Evolutionary conservation across 331 rosid species (phyloP).

Genomic region (Malus hybrid): DNA sequence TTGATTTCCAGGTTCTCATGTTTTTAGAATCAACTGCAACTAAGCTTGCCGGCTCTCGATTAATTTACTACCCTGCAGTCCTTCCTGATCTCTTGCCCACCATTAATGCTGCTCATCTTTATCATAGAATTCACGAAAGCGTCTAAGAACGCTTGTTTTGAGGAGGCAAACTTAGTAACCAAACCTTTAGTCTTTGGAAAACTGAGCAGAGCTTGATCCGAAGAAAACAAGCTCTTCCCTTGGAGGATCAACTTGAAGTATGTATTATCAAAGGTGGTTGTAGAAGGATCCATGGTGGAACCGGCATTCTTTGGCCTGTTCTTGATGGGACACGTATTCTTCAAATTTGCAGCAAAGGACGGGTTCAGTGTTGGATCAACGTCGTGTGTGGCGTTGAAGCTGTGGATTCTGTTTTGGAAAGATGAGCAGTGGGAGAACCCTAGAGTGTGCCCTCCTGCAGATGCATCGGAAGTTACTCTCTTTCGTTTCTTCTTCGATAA

Average conservation of each 20-base stretch:
- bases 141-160: slow-evolving; percentile 43
- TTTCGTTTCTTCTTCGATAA: neutral
- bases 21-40: neutral
- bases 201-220: slow-evolving; percentile 67
- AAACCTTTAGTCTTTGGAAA: slow-evolving; percentile 51
- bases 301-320: slow-evolving; percentile 61
- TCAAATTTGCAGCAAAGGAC: slow-evolving; percentile 54
- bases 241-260: slow-evolving; percentile 72
- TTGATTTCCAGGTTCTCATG: neutral
- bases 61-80: slow-evolving; percentile 61
- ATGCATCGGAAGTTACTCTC: neutral
- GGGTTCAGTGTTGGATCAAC: slow-evolving; percentile 57
- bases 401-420: slow-evolving; percentile 57
- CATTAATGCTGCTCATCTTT: slow-evolving; percentile 71
- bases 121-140: slow-evolving; percentile 62
- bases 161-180: slow-evolving; percentile 55
- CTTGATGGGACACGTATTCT: slow-evolving; percentile 48
- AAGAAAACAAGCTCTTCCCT: slow-evolving; percentile 52
- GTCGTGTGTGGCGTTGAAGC: slow-evolving; percentile 44
- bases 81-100: slow-evolving; percentile 79
- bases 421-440: slow-evolving; percentile 68
- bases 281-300: slow-evolving; percentile 51
- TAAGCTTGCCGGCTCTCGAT: slow-evolving; percentile 3
- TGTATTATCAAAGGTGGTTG: slow-evolving; percentile 69
- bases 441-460: slow-evolving; percentile 78